Conservation (phyloP, 495 filamentous ascomycete genomes). For the Penicillium canariense region DNA sequence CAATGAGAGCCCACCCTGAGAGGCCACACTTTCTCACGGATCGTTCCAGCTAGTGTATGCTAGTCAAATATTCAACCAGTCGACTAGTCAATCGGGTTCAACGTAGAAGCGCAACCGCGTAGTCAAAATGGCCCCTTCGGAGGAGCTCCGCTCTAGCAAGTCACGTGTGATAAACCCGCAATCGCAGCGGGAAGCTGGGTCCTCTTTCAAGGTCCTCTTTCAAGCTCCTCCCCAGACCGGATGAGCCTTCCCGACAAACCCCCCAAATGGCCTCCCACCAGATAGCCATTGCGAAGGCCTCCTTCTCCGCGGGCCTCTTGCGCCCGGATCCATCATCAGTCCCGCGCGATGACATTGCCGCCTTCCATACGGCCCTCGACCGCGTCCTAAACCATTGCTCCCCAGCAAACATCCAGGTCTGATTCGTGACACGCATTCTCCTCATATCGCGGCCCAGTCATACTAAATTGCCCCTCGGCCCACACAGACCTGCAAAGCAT, state of each 20-base stretch:
- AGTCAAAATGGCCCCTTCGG: not conserved
- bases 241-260: not conserved
- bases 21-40: too few relatives aligned
- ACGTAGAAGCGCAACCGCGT: not conserved
- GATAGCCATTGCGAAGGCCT: constrained; percentile 77
- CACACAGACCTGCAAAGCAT: constrained; percentile 80
- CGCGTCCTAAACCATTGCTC: constrained; percentile 71
- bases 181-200: not conserved
- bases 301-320: constrained; percentile 71
- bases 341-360: constrained; percentile 66
- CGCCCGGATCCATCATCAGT: constrained; percentile 72
- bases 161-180: constrained; percentile 15
- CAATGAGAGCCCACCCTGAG: too few relatives aligned
- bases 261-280: constrained; percentile 66
- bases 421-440: constrained; percentile 46
- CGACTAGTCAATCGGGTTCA: too few relatives aligned
- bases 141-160: not conserved
- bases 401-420: constrained; percentile 90
- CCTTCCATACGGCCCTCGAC: constrained; percentile 67
- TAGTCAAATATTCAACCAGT: too few relatives aligned
- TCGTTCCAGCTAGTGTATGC: too few relatives aligned
- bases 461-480: constrained; percentile 46
- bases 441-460: constrained; percentile 18
- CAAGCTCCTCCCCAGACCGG: not conserved
- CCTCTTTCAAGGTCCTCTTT: not conserved